These are phyloP conservation scores for Polyrhizophydium stewartii DNA, from an alignment of 371 early-diverging fungal species.

Conservation along the genomic window DNA sequence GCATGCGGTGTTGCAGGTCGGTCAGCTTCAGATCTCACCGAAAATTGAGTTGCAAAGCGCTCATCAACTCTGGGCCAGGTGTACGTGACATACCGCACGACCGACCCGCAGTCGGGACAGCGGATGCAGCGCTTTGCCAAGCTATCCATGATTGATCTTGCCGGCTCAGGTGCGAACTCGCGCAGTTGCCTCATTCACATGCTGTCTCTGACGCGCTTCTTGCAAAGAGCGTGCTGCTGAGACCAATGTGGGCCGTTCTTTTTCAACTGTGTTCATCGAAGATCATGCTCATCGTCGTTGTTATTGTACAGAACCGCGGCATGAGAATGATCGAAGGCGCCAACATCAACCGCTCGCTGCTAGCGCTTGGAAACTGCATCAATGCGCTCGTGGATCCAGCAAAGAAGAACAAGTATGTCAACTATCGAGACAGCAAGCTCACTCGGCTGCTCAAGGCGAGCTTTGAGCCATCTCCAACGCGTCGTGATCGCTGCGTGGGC, in stretches of 20 bases:
- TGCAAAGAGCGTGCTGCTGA: background rate
- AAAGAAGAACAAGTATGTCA: constrained; percentile 57
- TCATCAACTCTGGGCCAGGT: too few species aligned
- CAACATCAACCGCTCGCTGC: constrained; percentile 57
- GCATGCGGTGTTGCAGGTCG: constrained; percentile 90
- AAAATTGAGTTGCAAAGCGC: constrained; percentile 1
- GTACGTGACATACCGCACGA: constrained; percentile 17
- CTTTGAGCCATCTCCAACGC: too few species aligned
- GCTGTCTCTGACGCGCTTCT: too few species aligned
- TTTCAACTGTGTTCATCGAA: too few species aligned
- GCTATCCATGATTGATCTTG: constrained; percentile 43
- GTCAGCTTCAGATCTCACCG: too few species aligned
- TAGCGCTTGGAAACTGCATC: constrained; percentile 91
- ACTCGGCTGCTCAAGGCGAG: constrained; percentile 75
- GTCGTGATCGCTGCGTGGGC: too few species aligned
- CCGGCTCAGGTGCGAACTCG: constrained; percentile 41
- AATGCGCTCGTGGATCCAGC: constrained; percentile 68
- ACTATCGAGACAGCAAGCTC: constrained; percentile 84
- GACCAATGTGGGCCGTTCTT: background rate
- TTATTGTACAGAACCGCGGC: constrained; percentile 49
- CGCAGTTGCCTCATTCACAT: too few species aligned
- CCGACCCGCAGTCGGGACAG: constrained; percentile 6
- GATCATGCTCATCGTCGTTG: background rate
- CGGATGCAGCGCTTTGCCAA: constrained; percentile 23
- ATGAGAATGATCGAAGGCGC: constrained; percentile 76